Evolutionary conservation across 2,329 filamentous ascomycete species (phyloP).

Genomic region (Teratosphaeriaceae sp.): DNA sequence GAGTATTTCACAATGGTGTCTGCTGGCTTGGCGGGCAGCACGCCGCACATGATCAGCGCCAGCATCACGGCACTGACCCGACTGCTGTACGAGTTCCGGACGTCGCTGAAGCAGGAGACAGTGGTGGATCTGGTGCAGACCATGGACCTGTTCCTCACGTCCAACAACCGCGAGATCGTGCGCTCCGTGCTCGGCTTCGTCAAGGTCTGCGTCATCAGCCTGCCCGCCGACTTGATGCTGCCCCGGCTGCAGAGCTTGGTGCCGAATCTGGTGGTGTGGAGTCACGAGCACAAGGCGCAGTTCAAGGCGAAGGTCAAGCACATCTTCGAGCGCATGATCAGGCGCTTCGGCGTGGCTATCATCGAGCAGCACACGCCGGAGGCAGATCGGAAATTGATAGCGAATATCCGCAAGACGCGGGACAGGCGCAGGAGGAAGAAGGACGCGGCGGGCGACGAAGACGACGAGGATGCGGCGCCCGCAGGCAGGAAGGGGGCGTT

Average conservation of each 20-base stretch:
- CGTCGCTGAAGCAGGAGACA: slow-evolving; percentile 59
- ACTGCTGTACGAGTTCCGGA: slow-evolving; percentile 87
- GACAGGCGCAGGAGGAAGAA: slow-evolving; percentile 89
- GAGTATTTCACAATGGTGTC: slow-evolving; percentile 99
- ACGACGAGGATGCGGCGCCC: slow-evolving; percentile 44
- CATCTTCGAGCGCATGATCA: slow-evolving; percentile 89
- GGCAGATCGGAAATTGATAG: slow-evolving; percentile 79
- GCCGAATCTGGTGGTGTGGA: slow-evolving; percentile 91
- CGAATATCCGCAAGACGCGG: slow-evolving; percentile 91
- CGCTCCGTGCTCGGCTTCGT: slow-evolving; percentile 91
- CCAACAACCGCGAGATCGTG: slow-evolving; percentile 95
- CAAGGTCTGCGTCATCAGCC: slow-evolving; percentile 85
- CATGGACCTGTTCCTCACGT: slow-evolving; percentile 92
- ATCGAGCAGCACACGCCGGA: slow-evolving; percentile 79
- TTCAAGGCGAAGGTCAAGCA: slow-evolving; percentile 98
- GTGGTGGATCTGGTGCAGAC: slow-evolving; percentile 83
- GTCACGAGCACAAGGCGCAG: slow-evolving; percentile 95
- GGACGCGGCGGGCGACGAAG: slow-evolving; percentile 53
- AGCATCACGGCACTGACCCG: slow-evolving; percentile 92
- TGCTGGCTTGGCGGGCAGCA: slow-evolving; percentile 84
- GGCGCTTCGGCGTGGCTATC: slow-evolving; percentile 76
- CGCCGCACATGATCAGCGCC: slow-evolving; percentile 95
- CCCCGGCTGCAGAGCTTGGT: slow-evolving; percentile 71
- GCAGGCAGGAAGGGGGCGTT: slow-evolving; percentile 56
- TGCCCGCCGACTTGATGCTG: slow-evolving; percentile 72